Evolutionary conservation across 768 basidiomycete species (phyloP).

Genomic region (Termitomyces eurrhizus): DNA sequence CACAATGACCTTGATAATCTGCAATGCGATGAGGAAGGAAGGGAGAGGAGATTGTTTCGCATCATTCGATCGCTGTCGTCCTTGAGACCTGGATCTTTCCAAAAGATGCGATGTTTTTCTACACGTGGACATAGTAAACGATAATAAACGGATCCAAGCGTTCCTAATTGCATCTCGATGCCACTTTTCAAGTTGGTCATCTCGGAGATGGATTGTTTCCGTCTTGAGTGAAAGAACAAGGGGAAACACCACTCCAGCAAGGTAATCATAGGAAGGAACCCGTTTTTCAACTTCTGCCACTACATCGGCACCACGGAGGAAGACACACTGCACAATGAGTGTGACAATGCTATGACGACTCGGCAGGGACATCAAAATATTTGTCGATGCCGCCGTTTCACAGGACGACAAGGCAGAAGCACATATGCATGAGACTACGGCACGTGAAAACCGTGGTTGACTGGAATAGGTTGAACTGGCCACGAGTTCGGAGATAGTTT

Average conservation of each 20-base stretch:
- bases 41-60: constrained; percentile 31
- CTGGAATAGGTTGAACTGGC: constrained; percentile 44
- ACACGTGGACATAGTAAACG: constrained; percentile 54
- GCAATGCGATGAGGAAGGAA: constrained; percentile 49
- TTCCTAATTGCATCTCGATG: constrained; percentile 42
- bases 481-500: constrained; percentile 43
- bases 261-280: constrained; percentile 51
- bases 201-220: constrained; percentile 36
- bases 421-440: constrained; percentile 43
- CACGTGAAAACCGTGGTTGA: constrained; percentile 46
- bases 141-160: constrained; percentile 61
- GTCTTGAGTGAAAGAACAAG: constrained; percentile 53
- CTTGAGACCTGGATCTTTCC: constrained; percentile 46
- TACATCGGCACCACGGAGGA: constrained; percentile 49
- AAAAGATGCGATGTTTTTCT: constrained; percentile 22
- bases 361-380: constrained; percentile 34
- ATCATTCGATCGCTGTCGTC: constrained; percentile 25
- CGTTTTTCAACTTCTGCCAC: constrained; percentile 54
- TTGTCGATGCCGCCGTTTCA: constrained; percentile 39
- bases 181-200: constrained; percentile 39
- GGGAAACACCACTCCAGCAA: constrained; percentile 63
- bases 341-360: constrained; percentile 37
- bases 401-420: constrained; percentile 44
- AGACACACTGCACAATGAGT: constrained; percentile 40
- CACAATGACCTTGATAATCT: constrained; percentile 64